Evolutionary conservation across 1,284 basidiomycete genomes (phyloP), one percentile per base, ranked within the genome.

Genomic region (Sporisorium scitamineum): DNA sequence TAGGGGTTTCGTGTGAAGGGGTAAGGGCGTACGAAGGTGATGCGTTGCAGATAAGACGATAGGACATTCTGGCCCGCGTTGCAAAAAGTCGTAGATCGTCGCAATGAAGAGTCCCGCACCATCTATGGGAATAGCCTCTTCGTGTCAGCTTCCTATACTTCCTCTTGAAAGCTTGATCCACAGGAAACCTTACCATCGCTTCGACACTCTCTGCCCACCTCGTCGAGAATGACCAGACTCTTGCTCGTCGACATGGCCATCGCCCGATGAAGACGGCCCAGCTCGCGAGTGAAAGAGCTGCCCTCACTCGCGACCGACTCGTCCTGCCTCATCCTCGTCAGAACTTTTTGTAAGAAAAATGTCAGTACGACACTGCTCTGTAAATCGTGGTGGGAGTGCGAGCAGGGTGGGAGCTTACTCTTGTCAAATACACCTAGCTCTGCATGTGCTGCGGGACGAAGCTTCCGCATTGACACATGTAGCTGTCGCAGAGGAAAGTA

Each of bases 301-400:
- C 66, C 70, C 44, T 77, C 70, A 50, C 66, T 70, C 14, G 66
- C 51, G 2, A 77, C 60, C 13, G 74, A 77, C 27, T 77, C 74
- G 47, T 77, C 70, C 52, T 77, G 74, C 34, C 63, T 48, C 70
- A 77, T 77, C 41, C 74, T 64, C 42, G 74, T 73, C 37, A 77
- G 52, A 18, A 77, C 74, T 77, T 20, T 6, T 20, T n/a, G 8
- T 8, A 37, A 1, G 0, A 8, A 20, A 2, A 31, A 6, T 27
- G 55, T 57, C 54, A 56, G 31, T 47, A 18, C 14, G 27, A 20
- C 29, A 3, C 3, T 27, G 13, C 45, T 32, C 10, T n/a, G 7
- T 26, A n/a, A 9, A 2, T 16, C 0, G 18, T 14, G 10, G 6
- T 11, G 13, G 1, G 11, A 20, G 37, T 42, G n/a, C 8, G n/a